Evolutionary conservation across 306 rosid genomes (phyloP).

Genomic region (Cucurbita pepo): DNA sequence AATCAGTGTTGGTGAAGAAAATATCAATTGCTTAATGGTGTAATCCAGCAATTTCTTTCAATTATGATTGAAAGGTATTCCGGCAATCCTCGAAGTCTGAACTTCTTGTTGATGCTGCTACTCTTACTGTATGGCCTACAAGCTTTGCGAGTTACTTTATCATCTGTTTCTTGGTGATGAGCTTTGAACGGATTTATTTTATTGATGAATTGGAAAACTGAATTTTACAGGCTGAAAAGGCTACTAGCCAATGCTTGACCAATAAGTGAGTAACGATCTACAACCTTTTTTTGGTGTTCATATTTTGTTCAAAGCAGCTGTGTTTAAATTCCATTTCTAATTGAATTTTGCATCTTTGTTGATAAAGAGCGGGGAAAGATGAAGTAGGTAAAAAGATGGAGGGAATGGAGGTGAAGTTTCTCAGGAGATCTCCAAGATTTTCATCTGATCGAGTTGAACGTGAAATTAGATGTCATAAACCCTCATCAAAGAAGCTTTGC

Average conservation of each 20-base stretch:
- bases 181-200: background rate
- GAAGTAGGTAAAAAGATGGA: constrained; percentile 2
- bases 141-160: background rate
- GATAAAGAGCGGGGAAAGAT: constrained; percentile 20
- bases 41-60: background rate
- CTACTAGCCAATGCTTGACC: constrained; percentile 19
- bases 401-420: constrained; percentile 9
- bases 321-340: constrained; percentile 8
- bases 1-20: background rate
- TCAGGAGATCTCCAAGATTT: constrained; percentile 24
- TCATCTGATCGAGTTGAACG: constrained; percentile 4
- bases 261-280: constrained; percentile 34
- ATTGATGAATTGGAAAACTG: constrained; percentile 20
- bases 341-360: constrained; percentile 13
- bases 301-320: background rate
- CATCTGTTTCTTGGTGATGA: background rate
- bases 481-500: constrained; percentile 6
- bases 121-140: background rate
- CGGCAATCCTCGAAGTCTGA: background rate
- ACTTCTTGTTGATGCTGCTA: background rate
- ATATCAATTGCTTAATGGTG: background rate
- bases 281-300: constrained; percentile 5
- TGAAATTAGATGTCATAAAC: constrained; percentile 4
- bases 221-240: constrained; percentile 28
- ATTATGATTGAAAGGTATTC: background rate